Evolutionary conservation across 768 basidiomycete species (phyloP), one percentile per base, ranked within the genome.

Genomic region (Exsudoporus frostii): DNA sequence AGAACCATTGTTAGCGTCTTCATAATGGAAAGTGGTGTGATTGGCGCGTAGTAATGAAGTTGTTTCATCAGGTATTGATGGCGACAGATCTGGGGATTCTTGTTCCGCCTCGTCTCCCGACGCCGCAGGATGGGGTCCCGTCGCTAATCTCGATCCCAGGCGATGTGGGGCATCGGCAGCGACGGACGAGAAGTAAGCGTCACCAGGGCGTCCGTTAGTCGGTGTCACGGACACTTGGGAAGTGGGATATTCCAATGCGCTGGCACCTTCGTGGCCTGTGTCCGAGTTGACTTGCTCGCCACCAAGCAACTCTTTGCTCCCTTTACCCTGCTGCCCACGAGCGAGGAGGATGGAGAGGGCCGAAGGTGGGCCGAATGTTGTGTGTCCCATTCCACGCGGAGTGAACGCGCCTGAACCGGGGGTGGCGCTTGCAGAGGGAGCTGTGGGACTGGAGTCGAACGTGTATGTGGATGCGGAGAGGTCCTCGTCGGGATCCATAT

Each of bases 301-400:
- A 20, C 10, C 8, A 25, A 48, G 42, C 5, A 44, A 38, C 37
- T 46, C 49, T 15, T 40, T 36, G 19, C 38, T 50, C 30, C 40
- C 27, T 4, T 53, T 59, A 17, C 14, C 43, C 2, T 53, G 56
- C 20, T 54, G 48, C 32, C 57, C 63, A 3, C 50, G 67, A 5
- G 72, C 60, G 53, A 73, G 64, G 41, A 75, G 66, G 33, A 73
- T 44, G n/a, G 74, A 74, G 33, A 73, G 63, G 11, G 63, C 68
- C 4, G 74, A 75, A 33, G 71, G 70, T 15, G 55, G 56, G 1
- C 47, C 63, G 19, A 58, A 45, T 33, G 57, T 38, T 54, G 62
- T 42, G 64, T 67, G 38, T 22, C 55, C 56, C n/a, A 51, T 9
- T 33, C 53, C 46, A 19, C 66, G 71, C 24, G 66, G 56, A n/a